Conservation (phyloP, 441 rosid species). For the Viola pubescens region DNA sequence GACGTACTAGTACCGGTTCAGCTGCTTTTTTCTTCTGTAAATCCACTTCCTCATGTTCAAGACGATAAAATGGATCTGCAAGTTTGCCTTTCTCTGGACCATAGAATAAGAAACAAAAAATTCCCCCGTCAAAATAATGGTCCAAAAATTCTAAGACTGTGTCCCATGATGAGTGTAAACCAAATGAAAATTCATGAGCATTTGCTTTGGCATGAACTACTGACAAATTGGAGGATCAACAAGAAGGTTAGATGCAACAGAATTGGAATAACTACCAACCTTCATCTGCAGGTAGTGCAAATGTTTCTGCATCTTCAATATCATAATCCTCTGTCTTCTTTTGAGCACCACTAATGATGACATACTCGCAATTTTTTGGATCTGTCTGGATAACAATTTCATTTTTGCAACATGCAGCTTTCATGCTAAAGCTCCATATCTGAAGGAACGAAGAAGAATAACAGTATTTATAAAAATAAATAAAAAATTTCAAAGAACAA, state of each 20-base stretch:
- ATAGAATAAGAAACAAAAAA: slow-evolving; percentile 8
- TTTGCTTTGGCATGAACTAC: neutral
- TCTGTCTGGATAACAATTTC: slow-evolving; percentile 87
- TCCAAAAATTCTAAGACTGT: neutral
- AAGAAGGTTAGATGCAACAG: neutral
- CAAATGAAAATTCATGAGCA: neutral
- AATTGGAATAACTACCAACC: slow-evolving; percentile 33
- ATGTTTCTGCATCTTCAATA: slow-evolving; percentile 83
- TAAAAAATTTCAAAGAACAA: neutral
- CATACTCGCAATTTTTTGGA: slow-evolving; percentile 81
- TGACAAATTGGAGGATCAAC: neutral
- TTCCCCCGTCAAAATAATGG: neutral
- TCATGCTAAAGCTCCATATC: slow-evolving; percentile 97
- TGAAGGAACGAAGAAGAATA: slow-evolving; percentile 21
- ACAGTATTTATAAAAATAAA: neutral
- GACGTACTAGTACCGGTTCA: slow-evolving; percentile 72
- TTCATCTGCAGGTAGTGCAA: slow-evolving; percentile 90
- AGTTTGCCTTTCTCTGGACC: slow-evolving; percentile 74
- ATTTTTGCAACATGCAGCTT: slow-evolving; percentile 82
- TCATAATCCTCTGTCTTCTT: slow-evolving; percentile 70
- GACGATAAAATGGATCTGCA: slow-evolving; percentile 83
- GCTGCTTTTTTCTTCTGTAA: slow-evolving; percentile 92
- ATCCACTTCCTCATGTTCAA: slow-evolving; percentile 89
- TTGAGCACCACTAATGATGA: slow-evolving; percentile 87
- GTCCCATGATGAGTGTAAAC: neutral